phyloP scores from a whole-genome alignment of 352 stramenopile genomes.

The Phytophthora pisi region DNA sequence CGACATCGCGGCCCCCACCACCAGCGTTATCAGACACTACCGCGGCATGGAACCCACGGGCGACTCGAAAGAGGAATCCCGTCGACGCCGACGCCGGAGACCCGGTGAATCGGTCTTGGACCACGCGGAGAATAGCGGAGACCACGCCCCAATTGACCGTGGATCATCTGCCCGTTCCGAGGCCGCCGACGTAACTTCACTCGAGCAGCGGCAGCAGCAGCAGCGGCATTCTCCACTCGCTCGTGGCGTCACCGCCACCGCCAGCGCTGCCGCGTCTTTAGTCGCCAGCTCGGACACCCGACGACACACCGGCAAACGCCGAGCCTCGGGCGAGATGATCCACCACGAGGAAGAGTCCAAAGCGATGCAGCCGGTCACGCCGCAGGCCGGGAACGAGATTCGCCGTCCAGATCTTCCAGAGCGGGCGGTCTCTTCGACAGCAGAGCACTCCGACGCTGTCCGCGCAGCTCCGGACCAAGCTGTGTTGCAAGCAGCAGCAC shows the following conservation, averaged over 20 bases:
- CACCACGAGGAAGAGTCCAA: constrained; percentile 21
- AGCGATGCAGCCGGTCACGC: constrained; percentile 2
- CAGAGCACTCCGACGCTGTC: not conserved
- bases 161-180: constrained; percentile 28
- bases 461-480: not conserved
- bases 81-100: constrained; percentile 21
- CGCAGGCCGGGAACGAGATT: constrained; percentile 17
- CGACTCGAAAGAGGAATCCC: constrained; percentile 17
- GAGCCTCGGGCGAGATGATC: constrained; percentile 32
- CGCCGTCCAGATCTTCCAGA: constrained; percentile 25
- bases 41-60: constrained; percentile 8
- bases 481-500: not conserved
- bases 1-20: not conserved
- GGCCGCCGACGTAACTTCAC: constrained; percentile 13
- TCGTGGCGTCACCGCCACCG: constrained; percentile 1
- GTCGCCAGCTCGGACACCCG: constrained; percentile 1
- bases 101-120: constrained; percentile 5
- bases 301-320: constrained; percentile 30
- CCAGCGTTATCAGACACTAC: constrained; percentile 1
- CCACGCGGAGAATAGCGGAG: constrained; percentile 11
- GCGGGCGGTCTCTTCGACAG: constrained; percentile 20
- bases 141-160: constrained; percentile 11
- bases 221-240: constrained; percentile 1
- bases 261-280: constrained; percentile 1
- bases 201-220: constrained; percentile 2